Evolutionary conservation across 2,329 filamentous ascomycete species (phyloP), one percentile per base, ranked within the genome.

Genomic region (Ophiosphaerella herpotricha): DNA sequence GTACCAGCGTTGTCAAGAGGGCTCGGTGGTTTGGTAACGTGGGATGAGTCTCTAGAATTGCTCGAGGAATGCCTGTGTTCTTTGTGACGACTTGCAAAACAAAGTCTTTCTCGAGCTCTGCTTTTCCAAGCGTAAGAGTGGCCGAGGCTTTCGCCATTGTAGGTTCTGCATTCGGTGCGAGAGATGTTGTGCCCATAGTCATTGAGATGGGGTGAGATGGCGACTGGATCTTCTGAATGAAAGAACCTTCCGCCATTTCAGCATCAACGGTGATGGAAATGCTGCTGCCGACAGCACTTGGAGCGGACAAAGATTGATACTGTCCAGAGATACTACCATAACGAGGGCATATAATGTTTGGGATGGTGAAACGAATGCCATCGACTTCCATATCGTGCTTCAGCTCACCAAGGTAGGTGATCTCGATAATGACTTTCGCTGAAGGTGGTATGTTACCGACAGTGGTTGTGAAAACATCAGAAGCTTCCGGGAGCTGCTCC

Each of bases 351-450:
- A 91, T 85, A 40, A 70, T 73, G 1, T 82, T 88, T 0, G 88
- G 88, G 4, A 91, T 82, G 4, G 83, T 90, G 64, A 87, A 88
- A 6, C 86, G 81, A 23, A 88, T 76, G 5, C 86, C 86, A 61
- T 91, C 85, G 3, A 82, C 77, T 54, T 86, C 83, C 37, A 84
- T 81, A 63, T 90, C 87, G 57, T 90, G 85, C 72, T 89, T 89
- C 46, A 91, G 77, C 66, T 91, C 87, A 2, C 84, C 85, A 4
- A 89, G 77, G 54, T 88, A 90, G 0, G 77, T 82, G 47, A 90
- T 82, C 9, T 86, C 78, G 6, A 90, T 80, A 6, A 78, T 67
- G 31, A 89, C 74, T 31, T 76, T 79, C 13, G 81, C 79, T 0
- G 77, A 78, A 0, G 82, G 78, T 0, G 85, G 84, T 0, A 91